phyloP scores from a whole-genome alignment of 2,329 filamentous ascomycete species.

The Aspergillus felis region DNA sequence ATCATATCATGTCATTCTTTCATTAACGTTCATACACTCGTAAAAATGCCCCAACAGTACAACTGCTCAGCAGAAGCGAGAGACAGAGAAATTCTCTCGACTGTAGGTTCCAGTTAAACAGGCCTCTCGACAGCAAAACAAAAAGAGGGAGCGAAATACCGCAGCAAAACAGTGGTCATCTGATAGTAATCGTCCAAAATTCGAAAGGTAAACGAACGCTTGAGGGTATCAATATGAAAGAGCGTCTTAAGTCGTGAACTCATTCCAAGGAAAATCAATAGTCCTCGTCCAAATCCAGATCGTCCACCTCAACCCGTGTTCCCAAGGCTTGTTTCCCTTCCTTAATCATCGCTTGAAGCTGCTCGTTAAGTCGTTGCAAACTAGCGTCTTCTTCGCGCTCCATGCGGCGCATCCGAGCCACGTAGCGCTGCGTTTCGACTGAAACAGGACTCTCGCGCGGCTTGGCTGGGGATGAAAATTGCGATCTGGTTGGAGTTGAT shows the following conservation, averaged over 20 bases:
- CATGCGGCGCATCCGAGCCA: slow-evolving; percentile 66
- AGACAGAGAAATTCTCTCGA: background rate
- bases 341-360: slow-evolving; percentile 79
- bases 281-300: slow-evolving; percentile 38
- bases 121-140: background rate
- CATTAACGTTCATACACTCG: background rate
- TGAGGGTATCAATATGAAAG: background rate
- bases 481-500: slow-evolving; percentile 21
- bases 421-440: slow-evolving; percentile 67
- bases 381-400: slow-evolving; percentile 76
- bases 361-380: slow-evolving; percentile 73
- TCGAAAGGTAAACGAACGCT: background rate
- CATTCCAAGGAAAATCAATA: background rate
- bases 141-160: background rate
- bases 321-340: slow-evolving; percentile 85
- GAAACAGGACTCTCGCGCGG: slow-evolving; percentile 30
- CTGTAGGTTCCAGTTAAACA: background rate
- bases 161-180: background rate
- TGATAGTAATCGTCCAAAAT: background rate
- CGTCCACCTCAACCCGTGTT: slow-evolving; percentile 64
- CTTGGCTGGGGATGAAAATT: slow-evolving; percentile 25
- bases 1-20: background rate
- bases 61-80: background rate
- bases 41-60: background rate
- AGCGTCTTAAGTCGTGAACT: background rate